Evolutionary conservation across 345 rosid species (phyloP).

Genomic region (Corymbia maculata): DNA sequence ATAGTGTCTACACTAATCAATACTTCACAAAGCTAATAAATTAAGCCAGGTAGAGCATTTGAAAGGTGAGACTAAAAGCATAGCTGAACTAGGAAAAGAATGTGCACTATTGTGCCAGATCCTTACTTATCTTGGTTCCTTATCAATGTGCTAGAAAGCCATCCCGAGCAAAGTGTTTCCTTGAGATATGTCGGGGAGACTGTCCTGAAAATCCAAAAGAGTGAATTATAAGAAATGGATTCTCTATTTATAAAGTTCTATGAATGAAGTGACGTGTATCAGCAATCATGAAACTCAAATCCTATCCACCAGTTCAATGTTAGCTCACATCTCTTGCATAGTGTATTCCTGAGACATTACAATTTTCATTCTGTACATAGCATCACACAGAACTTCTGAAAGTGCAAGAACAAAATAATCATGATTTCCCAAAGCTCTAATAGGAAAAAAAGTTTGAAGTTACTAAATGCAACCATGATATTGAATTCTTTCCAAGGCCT

Average conservation of each 20-base stretch:
- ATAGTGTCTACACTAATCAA: neutral
- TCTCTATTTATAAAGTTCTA: neutral
- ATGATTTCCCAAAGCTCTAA: neutral
- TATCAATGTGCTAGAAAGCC: slow-evolving; percentile 45
- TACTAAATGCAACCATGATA: neutral
- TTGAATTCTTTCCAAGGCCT: neutral
- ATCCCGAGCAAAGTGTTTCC: slow-evolving; percentile 51
- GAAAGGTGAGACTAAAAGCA: neutral
- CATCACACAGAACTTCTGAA: neutral
- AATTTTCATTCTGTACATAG: neutral
- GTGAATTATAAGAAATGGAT: neutral
- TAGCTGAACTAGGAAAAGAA: neutral
- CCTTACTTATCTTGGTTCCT: slow-evolving; percentile 39
- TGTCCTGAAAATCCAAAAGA: slow-evolving; percentile 28
- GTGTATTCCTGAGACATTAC: neutral
- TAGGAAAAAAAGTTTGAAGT: neutral
- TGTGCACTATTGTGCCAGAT: neutral
- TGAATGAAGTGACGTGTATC: neutral
- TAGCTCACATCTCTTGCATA: neutral
- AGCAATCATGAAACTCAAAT: neutral
- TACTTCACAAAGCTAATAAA: neutral
- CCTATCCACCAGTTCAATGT: neutral
- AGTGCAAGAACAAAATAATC: neutral
- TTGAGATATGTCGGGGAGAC: slow-evolving; percentile 54
- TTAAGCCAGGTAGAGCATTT: neutral